Evolutionary conservation across 257 asterid genomes (phyloP), one percentile per base, ranked within the genome.

Genomic region (Knoxia roxburghii): DNA sequence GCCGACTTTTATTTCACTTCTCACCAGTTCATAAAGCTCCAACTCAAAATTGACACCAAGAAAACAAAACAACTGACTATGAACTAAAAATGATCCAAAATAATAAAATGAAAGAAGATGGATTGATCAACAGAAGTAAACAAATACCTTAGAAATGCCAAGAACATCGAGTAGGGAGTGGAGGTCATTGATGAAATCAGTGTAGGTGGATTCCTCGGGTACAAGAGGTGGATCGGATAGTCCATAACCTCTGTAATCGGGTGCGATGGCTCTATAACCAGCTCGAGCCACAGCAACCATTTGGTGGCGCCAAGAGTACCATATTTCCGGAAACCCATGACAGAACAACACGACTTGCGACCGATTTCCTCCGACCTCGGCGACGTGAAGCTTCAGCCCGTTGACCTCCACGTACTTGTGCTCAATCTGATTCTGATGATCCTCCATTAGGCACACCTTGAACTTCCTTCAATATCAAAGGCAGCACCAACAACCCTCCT

Each of bases 241-340:
- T 17, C 94, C 94, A 74, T 87, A 87, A 13, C 90, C 84, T 81
- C 81, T 68, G 69, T 68, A 69, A 77, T 77, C 78, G 59, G 69
- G 70, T 27, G 81, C 72, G 58, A 77, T 69, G 41, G 70, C 78
- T 69, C 81, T 68, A 48, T 67, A 73, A 9, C 78, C 75, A 35
- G 78, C 75, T 10, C 52, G 32, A 21, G 81, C 78, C 14, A 69
- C 69, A 8, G 81, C 78, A 14, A 69, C 30, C 81, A 77, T 77
- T 50, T 77, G 81, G 48, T 69, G 49, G 37, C 78, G 52, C 78
- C 81, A 77, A 18, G 81, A 70, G 68, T 77, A 77, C 78, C 81
- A 77, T 20, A 77, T 77, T 67, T 77, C 81, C 6, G 78, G 78
- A 26, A 77, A 77, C 11, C 81, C 81, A 59, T 77, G 81, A 26